Percentiles rank a stretch among this genome's conserved stretches.
Evolutionary conservation across 441 rosid species (phyloP).

Genomic region (Corymbia citriodora): DNA sequence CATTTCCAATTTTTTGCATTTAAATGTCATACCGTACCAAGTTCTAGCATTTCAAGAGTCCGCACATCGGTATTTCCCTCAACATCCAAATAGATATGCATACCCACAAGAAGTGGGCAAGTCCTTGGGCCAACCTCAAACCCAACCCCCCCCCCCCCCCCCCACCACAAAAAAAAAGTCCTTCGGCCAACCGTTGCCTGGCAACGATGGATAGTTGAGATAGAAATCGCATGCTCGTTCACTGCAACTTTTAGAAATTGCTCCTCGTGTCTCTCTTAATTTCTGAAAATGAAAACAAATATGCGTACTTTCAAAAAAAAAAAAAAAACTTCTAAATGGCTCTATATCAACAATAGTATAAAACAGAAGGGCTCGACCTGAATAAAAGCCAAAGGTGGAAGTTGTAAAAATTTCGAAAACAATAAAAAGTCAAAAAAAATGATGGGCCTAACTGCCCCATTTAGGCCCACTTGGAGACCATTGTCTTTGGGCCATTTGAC

Average conservation of each 20-base stretch:
- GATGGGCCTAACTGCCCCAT: neutral
- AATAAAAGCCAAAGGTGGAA: neutral
- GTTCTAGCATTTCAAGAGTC: no score
- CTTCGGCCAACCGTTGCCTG: fast-evolving
- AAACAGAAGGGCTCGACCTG: fast-evolving
- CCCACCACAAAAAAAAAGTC: no score
- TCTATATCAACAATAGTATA: neutral
- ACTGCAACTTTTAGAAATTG: fast-evolving
- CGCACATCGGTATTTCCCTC: neutral
- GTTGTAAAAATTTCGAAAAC: neutral
- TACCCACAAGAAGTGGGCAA: fast-evolving
- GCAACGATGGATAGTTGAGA: fast-evolving
- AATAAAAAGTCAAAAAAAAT: neutral
- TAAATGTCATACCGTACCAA: no score
- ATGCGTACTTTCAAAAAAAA: neutral
- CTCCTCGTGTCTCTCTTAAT: neutral
- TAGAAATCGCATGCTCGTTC: fast-evolving
- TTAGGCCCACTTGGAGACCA: neutral
- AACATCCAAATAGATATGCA: neutral
- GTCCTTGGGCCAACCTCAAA: no score
- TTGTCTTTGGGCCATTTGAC: neutral
- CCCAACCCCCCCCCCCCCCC: no score
- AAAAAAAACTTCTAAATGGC: neutral
- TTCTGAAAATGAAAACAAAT: no score
- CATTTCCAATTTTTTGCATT: no score